Evolutionary conservation across 2,329 filamentous ascomycete species (phyloP).

Genomic region (Thielaviopsis populi): DNA sequence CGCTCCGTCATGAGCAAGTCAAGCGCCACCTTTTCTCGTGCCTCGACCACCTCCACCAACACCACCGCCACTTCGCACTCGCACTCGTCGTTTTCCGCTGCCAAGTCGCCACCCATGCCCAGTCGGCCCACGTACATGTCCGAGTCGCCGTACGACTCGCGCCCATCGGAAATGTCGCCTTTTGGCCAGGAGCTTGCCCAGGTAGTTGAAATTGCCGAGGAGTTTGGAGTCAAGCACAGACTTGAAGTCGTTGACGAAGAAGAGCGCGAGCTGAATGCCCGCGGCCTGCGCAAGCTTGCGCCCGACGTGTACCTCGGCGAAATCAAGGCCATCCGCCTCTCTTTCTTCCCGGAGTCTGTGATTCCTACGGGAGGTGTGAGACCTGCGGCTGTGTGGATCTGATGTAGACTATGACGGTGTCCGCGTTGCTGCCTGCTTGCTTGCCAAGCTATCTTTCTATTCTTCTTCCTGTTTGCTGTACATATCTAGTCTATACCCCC

Average conservation of each 20-base stretch:
- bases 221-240: constrained; percentile 52
- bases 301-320: constrained; percentile 75
- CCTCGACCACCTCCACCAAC: constrained; percentile 18
- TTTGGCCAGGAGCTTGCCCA: constrained; percentile 85
- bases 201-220: constrained; percentile 84
- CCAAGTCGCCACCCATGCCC: constrained; percentile 22
- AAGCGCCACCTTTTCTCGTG: constrained; percentile 19
- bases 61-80: constrained; percentile 6
- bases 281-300: constrained; percentile 57
- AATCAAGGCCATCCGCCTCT: constrained; percentile 53
- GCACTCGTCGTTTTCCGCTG: constrained; percentile 19
- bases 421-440: neutral
- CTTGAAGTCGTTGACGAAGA: constrained; percentile 57
- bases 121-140: constrained; percentile 21
- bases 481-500: constrained; percentile 12
- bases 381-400: constrained; percentile 36
- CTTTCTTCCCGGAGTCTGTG: constrained; percentile 36
- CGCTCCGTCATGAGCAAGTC: constrained; percentile 22
- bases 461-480: constrained; percentile 9
- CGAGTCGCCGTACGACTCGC: constrained; percentile 20
- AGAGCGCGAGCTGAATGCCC: constrained; percentile 50
- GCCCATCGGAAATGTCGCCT: constrained; percentile 42
- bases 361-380: constrained; percentile 14
- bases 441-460: neutral
- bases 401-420: constrained; percentile 7